Percentiles rank a stretch among this genome's conserved stretches.
Conservation (phyloP, 768 basidiomycete genomes). For the Boletus sp. region DNA sequence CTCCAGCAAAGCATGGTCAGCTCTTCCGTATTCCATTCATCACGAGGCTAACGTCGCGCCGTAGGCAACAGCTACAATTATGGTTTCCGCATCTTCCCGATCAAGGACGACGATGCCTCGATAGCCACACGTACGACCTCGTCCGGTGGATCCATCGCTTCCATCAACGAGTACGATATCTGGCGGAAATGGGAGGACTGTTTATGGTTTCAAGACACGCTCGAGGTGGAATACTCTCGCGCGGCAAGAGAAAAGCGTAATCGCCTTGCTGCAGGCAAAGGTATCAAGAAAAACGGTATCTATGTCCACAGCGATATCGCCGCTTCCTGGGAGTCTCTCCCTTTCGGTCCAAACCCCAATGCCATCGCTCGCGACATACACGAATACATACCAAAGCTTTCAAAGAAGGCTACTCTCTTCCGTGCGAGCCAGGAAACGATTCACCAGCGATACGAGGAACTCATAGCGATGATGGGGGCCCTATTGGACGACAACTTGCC, state of each 20-base stretch:
- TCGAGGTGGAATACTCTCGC: conserved; percentile 64
- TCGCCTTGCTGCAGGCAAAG: conserved; percentile 69
- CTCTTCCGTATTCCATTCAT: conserved; percentile 5
- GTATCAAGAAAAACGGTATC: conserved; percentile 68
- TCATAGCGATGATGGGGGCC: conserved; percentile 55
- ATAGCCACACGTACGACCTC: conserved; percentile 15
- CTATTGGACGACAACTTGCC: conserved; percentile 64
- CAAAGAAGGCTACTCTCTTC: conserved; percentile 72
- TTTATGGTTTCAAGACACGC: conserved; percentile 65
- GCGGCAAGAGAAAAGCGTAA: conserved; percentile 66
- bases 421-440: conserved; percentile 65
- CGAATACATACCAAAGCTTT: conserved; percentile 60
- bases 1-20: conserved; percentile 57
- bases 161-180: conserved; percentile 59
- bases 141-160: conserved; percentile 38
- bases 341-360: conserved; percentile 77
- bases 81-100: conserved; percentile 59
- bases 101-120: conserved; percentile 36
- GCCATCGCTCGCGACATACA: conserved; percentile 72
- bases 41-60: background rate
- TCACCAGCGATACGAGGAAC: conserved; percentile 60
- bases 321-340: conserved; percentile 82
- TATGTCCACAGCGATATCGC: conserved; percentile 70
- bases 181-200: conserved; percentile 86
- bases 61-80: conserved; percentile 55